Base-by-base conservation (phyloP, 2,329 filamentous ascomycete genomes). In the Arthrobotrys conoides region DNA sequence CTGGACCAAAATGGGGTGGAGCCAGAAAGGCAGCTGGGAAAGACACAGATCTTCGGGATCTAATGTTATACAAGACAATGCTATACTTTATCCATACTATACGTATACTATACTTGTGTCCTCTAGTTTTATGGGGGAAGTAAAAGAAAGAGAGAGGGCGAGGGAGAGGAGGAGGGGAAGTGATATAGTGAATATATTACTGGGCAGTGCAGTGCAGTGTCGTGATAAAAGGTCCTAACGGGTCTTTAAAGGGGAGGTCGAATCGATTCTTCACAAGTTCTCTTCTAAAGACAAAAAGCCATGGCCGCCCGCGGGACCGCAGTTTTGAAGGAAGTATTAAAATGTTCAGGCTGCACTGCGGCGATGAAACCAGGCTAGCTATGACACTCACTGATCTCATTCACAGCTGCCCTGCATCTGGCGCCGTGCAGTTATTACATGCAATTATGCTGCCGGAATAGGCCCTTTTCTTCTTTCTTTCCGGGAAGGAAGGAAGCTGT, bases 221-320 rank as follows among this genome's bases (percentile, higher is more conserved):
- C 51, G 38, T 49, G 51, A 48, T 33, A 67, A 46, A 46, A 46
- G n/a, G n/a, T 18, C 6, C 5, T 18, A 20, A 20, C n/a, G 30
- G 55, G 53, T 36, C 67, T 63, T 63, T 22, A 71, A 71, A 71
- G 57, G 68, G 68, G 68, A 71, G 68, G 55, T 53, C 46, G 12
- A 33, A 38, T 48, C 57, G 10, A 16, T 41, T 12, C 33, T 36
- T 41, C 12, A 41, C 12, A 18, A 55, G 24, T 24, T 6, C 16
- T 24, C 5, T 5, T 10, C 12, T 38, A 38, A 38, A 38, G 12
- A 38, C 4, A 9, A 41, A 16, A 61, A 36, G 36, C 36, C 36
- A 61, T 61, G 57, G 57, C 36, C 6, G 22, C 22, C 53, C 53
- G 53, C 53, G 30, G 48, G 46, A 12, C 49, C 33, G 65, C 65